A percentile compares a stretch with the other conserved stretches of the same genome.
Evolutionary conservation across 1,284 basidiomycete species (phyloP).

Genomic region (Rhodofomes roseus): DNA sequence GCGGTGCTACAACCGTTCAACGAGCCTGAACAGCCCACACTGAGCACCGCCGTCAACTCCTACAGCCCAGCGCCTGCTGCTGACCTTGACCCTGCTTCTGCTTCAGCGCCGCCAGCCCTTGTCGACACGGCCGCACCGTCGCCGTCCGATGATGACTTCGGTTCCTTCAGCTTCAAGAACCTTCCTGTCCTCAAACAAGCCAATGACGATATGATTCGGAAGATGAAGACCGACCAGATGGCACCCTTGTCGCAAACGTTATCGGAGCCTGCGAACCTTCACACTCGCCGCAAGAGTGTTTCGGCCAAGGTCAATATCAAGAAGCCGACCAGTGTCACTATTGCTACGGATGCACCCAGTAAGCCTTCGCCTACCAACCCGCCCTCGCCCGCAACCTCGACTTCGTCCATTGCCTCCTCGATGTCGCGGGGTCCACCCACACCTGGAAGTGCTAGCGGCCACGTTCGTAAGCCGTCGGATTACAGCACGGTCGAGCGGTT

Average conservation of each 20-base stretch:
- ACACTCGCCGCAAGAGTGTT: constrained; percentile 66
- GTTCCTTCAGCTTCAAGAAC: constrained; percentile 98
- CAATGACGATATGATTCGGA: constrained; percentile 97
- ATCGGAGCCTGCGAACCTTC: constrained; percentile 55
- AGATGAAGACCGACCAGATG: constrained; percentile 84
- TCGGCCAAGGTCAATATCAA: constrained; percentile 60
- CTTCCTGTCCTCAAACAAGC: constrained; percentile 95
- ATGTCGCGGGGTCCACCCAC: constrained; percentile 81
- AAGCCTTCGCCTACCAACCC: constrained; percentile 62
- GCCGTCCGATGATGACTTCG: constrained; percentile 85
- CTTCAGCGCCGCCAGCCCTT: constrained; percentile 37
- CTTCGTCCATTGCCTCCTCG: constrained; percentile 89
- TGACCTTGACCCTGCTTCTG: constrained; percentile 34
- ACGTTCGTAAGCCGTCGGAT: constrained; percentile 82
- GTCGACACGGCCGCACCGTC: constrained; percentile 46
- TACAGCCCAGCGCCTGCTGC: constrained; percentile 41
- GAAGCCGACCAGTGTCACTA: constrained; percentile 78
- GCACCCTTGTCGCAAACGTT: constrained; percentile 68
- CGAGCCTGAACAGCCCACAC: constrained; percentile 64
- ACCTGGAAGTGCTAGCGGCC: constrained; percentile 55
- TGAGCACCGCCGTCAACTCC: constrained; percentile 42
- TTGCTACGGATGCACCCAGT: constrained; percentile 48
- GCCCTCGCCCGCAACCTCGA: constrained; percentile 89
- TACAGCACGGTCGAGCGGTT: constrained; percentile 82
- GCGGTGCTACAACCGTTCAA: constrained; percentile 87